Percentiles rank a stretch among this genome's conserved stretches.
These are phyloP conservation scores for maize (Zea mays) DNA, from an alignment of 176 grass and related monocot species.

Conservation along the genomic window Zm-B73-REFERENCE-NAM-5.0 NC_050100.1:186303501-186304000, in stretches of 20 bases:
- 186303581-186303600: conserved; percentile 24
- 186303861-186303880: conserved; percentile 19
- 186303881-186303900: conserved; percentile 23
- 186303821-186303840: conserved; percentile 30
- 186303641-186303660: conserved; percentile 56
- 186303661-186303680: conserved; percentile 78
- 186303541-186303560: conserved; percentile 36
- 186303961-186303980: conserved; percentile 15
- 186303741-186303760: conserved; percentile 79
- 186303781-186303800: conserved; percentile 17
- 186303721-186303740: conserved; percentile 97
- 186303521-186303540: conserved; percentile 31
- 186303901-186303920: conserved; percentile 20
- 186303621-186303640: conserved; percentile 1
- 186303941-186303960: conserved; percentile 26
- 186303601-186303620: conserved; percentile 23
- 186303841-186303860: not conserved
- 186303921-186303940: not conserved
- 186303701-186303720: conserved; percentile 63
- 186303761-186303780: conserved; percentile 58
- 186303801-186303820: conserved; percentile 34
- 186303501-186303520: conserved; percentile 33
- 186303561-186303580: conserved; percentile 54
- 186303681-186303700: conserved; percentile 50
- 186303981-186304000: conserved; percentile 16